phyloP scores from a whole-genome alignment of 2,329 filamentous ascomycete genomes.

The Aspergillus ustus region DNA sequence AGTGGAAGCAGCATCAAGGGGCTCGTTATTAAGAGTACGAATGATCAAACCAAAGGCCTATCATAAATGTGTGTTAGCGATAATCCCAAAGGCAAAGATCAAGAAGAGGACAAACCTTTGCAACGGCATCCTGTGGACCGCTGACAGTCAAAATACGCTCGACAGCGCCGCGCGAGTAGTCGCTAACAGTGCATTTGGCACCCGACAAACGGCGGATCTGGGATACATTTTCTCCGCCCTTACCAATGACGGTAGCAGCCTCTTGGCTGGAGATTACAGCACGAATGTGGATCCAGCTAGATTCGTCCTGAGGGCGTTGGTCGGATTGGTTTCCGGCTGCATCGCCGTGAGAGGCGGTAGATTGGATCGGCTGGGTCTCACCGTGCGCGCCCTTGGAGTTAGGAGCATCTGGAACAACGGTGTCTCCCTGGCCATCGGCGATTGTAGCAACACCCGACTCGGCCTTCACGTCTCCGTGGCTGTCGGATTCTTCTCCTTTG shows the following conservation, averaged over 20 bases:
- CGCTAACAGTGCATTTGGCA: constrained; percentile 97
- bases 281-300: constrained; percentile 94
- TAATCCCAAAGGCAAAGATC: constrained; percentile 23
- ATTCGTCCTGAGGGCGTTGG: constrained; percentile 76
- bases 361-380: constrained; percentile 64
- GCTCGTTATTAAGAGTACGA: constrained; percentile 96
- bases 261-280: constrained; percentile 97
- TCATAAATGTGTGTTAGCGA: constrained; percentile 23
- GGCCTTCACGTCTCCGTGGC: constrained; percentile 35
- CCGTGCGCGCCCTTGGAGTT: constrained; percentile 56
- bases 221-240: constrained; percentile 97
- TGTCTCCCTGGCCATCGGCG: constrained; percentile 63
- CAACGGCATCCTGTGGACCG: constrained; percentile 92
- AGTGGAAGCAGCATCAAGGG: constrained; percentile 82
- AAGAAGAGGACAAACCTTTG: constrained; percentile 70
- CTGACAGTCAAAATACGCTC: constrained; percentile 98
- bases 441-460: constrained; percentile 27
- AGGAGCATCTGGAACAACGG: constrained; percentile 68
- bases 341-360: constrained; percentile 60
- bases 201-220: constrained; percentile 94
- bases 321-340: constrained; percentile 49
- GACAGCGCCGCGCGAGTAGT: constrained; percentile 95
- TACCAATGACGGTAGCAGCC: constrained; percentile 96
- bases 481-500: constrained; percentile 61
- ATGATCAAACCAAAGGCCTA: constrained; percentile 98